Evolutionary conservation across 495 filamentous ascomycete species (phyloP), one percentile per base, ranked within the genome.

Genomic region (Aspergillus indologenus): DNA sequence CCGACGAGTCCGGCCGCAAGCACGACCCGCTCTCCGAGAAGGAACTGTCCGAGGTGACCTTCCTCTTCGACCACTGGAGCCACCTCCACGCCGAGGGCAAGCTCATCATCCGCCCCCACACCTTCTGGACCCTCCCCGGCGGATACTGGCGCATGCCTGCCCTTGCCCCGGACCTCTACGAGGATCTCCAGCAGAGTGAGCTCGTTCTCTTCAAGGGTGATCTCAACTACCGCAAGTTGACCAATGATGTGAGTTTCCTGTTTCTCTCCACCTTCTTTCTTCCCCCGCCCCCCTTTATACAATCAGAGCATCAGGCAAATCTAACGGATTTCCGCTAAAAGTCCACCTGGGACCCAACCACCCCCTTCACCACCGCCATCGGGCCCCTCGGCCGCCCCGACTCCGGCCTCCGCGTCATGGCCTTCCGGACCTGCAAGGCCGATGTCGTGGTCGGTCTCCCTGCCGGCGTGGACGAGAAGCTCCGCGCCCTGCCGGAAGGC

Each of bases 151-250:
- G 92, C 43, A 69, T 98, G 50, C 90, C 92, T 0, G 73, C 77
- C 6, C 76, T 78, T 31, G 90, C 83, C 0, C 79, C 83, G n/a
- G 77, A 79, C 17, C 72, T 98, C 31, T 83, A 84, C 53, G 82
- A 89, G 6, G 92, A 96, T 64, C 72, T 98, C n/a, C 84, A 90
- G 75, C 74, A 85, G 60, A 87, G 86, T 59, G 91, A 96, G 69
- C 77, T 98, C n/a, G 90, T 96, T 0, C 83, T 98, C 21, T 96
- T 96, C 78, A 98, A 98, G 77, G 94, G 94, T 8, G 94, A 98
- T 74, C 68, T 98, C 63, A 98, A 98, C 66, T 98, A 98, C 65
- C 78, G 94, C 34, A 98, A 98, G 68, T 68, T 98, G 56, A 89
- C 86, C 22, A 90, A 82, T 23, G 95, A 98, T 74, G 91, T 92